phyloP scores from a whole-genome alignment of 768 basidiomycete genomes.

The Plicaturopsis crispa region DNA sequence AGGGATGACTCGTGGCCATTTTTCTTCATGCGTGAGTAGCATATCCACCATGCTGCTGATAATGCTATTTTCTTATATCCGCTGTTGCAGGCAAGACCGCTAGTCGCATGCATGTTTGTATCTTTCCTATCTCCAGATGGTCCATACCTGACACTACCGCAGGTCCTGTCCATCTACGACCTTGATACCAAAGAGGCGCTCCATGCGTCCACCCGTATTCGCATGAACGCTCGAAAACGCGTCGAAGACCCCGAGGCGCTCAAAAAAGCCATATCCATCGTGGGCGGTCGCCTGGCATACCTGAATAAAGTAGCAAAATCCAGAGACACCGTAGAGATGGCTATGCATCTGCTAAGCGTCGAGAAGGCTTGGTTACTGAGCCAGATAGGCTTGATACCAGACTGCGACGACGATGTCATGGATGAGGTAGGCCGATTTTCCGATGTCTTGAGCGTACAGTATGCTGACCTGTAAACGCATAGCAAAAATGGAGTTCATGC shows the following conservation, averaged over 20 bases:
- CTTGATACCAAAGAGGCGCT: conserved; percentile 52
- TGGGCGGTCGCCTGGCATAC: conserved; percentile 79
- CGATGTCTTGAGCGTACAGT: conserved; percentile 3
- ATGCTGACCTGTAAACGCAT: not conserved
- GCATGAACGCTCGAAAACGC: conserved; percentile 29
- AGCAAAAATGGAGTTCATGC: conserved; percentile 81
- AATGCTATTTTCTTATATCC: conserved; percentile 6
- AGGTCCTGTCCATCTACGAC: conserved; percentile 71
- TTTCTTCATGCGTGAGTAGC: conserved; percentile 48
- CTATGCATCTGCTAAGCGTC: conserved; percentile 54
- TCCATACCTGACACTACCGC: conserved; percentile 4
- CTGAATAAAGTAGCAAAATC: conserved; percentile 58
- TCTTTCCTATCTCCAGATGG: conserved; percentile 1
- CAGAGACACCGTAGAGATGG: conserved; percentile 53
- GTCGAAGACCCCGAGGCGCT: conserved; percentile 27
- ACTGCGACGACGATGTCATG: conserved; percentile 84
- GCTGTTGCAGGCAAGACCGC: conserved; percentile 49
- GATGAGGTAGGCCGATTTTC: conserved; percentile 57
- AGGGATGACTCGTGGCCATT: conserved; percentile 88
- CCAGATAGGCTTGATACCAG: conserved; percentile 72
- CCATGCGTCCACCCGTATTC: conserved; percentile 47
- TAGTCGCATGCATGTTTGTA: conserved; percentile 63
- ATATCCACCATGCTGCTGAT: conserved; percentile 2
- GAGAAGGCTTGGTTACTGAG: conserved; percentile 79
- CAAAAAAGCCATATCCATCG: conserved; percentile 43